These are phyloP conservation scores for Physcia stellaris DNA, from an alignment of 495 filamentous ascomycete genomes.

Conservation along the genomic window DNA sequence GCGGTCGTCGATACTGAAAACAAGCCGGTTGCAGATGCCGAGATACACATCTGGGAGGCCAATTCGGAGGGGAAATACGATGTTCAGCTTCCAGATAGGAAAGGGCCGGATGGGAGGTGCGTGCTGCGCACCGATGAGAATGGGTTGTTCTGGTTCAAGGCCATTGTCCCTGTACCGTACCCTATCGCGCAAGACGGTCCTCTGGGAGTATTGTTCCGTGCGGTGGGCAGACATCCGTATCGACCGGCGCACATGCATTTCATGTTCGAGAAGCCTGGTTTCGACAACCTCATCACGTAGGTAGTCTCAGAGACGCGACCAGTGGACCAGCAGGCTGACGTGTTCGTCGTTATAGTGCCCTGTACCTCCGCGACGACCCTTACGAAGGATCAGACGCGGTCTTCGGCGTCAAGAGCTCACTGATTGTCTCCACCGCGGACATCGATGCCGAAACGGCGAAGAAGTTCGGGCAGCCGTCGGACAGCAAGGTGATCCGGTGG, in stretches of 20 bases:
- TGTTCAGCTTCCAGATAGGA: slow-evolving; percentile 62
- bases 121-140: slow-evolving; percentile 57
- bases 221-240: slow-evolving; percentile 63
- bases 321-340: background rate
- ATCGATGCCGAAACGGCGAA: slow-evolving; percentile 46
- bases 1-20: slow-evolving; percentile 57
- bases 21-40: slow-evolving; percentile 51
- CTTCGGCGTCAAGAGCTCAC: slow-evolving; percentile 80
- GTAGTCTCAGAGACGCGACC: slow-evolving; percentile 17
- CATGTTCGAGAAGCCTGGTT: slow-evolving; percentile 81
- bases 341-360: slow-evolving; percentile 33
- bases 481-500: slow-evolving; percentile 41
- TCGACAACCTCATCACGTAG: slow-evolving; percentile 76
- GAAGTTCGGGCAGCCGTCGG: slow-evolving; percentile 41
- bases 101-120: slow-evolving; percentile 66
- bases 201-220: slow-evolving; percentile 62
- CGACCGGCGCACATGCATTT: slow-evolving; percentile 88
- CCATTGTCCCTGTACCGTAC: slow-evolving; percentile 77
- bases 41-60: slow-evolving; percentile 91
- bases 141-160: slow-evolving; percentile 80
- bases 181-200: slow-evolving; percentile 85
- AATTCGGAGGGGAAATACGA: slow-evolving; percentile 81
- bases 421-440: slow-evolving; percentile 58
- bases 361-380: slow-evolving; percentile 73
- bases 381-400: slow-evolving; percentile 88